These are phyloP conservation scores for Malassezia arunalokei DNA, from an alignment of 1,284 basidiomycete genomes.

Conservation along the genomic window DNA sequence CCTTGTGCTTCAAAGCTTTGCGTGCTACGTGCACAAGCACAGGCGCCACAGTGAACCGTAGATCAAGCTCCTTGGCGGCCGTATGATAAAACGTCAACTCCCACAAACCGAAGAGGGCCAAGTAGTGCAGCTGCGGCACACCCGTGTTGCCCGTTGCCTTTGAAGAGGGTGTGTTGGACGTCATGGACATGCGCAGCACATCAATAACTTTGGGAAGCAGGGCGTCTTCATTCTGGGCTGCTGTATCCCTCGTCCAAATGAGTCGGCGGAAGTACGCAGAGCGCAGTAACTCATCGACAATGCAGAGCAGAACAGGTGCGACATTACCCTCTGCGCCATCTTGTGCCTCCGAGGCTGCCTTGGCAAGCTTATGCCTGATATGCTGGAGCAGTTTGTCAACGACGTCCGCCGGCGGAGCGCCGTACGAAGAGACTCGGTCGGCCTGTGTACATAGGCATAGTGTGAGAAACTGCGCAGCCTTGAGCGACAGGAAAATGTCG, in stretches of 20 bases:
- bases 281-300: constrained; percentile 71
- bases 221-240: not conserved
- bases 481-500: constrained; percentile 86
- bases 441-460: constrained; percentile 18
- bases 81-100: constrained; percentile 77
- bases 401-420: not conserved
- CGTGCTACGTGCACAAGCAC: constrained; percentile 74
- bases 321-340: constrained; percentile 52
- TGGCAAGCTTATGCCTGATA: constrained; percentile 5
- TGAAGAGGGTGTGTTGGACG: not conserved
- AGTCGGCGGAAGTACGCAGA: constrained; percentile 60
- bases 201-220: constrained; percentile 4
- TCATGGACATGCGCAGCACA: constrained; percentile 2
- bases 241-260: constrained; percentile 44
- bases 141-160: not conserved
- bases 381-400: constrained; percentile 5
- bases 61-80: constrained; percentile 74
- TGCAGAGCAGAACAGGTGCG: constrained; percentile 79
- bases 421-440: constrained; percentile 7
- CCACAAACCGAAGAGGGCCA: constrained; percentile 85
- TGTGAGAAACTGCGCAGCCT: constrained; percentile 66
- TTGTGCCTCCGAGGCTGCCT: not conserved
- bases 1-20: constrained; percentile 89
- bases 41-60: constrained; percentile 80
- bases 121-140: constrained; percentile 78